phyloP scores from a whole-genome alignment of 768 basidiomycete genomes.

The Panaeolus papilionaceus region DNA sequence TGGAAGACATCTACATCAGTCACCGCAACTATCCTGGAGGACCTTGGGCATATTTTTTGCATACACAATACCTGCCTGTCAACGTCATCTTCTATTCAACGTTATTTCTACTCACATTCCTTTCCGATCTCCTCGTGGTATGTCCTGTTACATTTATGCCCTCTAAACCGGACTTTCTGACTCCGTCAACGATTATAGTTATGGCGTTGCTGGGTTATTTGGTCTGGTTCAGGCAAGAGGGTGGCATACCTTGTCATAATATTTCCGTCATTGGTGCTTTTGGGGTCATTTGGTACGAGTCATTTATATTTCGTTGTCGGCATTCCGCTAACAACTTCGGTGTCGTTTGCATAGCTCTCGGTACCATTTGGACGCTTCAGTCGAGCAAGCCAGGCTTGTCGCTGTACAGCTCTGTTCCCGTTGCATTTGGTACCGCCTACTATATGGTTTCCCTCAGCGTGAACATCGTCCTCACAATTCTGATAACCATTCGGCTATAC shows the following conservation, averaged over 20 bases:
- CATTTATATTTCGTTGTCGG: neutral
- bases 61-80: constrained; percentile 44
- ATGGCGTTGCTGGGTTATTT: constrained; percentile 56
- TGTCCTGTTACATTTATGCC: constrained; percentile 18
- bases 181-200: constrained; percentile 33
- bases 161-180: neutral
- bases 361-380: constrained; percentile 49
- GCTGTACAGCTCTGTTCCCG: constrained; percentile 41
- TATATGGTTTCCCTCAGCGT: constrained; percentile 45
- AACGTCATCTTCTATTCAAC: constrained; percentile 52
- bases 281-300: constrained; percentile 47
- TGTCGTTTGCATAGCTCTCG: constrained; percentile 37
- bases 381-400: constrained; percentile 48
- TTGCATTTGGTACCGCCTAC: constrained; percentile 45
- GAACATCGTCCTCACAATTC: constrained; percentile 47
- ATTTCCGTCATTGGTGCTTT: constrained; percentile 43
- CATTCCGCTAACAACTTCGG: neutral
- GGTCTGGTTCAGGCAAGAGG: constrained; percentile 40
- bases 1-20: constrained; percentile 48
- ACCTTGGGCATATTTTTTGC: constrained; percentile 51
- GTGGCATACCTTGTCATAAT: constrained; percentile 38
- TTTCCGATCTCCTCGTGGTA: constrained; percentile 50
- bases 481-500: constrained; percentile 43
- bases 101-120: constrained; percentile 48
- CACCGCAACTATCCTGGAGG: constrained; percentile 49